Percentiles rank a stretch among this genome's conserved stretches.
phyloP scores from a whole-genome alignment of 768 basidiomycete genomes.

The Boletus subcaerulescens region DNA sequence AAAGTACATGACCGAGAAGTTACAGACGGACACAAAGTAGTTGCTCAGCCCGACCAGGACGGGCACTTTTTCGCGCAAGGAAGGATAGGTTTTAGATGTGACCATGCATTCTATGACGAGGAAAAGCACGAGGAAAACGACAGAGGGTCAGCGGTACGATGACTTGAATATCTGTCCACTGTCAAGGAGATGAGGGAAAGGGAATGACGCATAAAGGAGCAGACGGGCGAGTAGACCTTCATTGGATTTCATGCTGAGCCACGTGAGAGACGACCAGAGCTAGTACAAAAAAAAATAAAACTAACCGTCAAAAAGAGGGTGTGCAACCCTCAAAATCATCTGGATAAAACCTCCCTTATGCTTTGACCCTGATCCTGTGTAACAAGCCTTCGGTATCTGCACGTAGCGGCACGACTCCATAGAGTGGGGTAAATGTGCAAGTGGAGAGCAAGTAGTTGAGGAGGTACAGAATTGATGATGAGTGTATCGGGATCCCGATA shows the following conservation, averaged over 20 bases:
- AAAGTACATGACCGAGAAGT: constrained; percentile 73
- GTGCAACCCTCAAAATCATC: constrained; percentile 69
- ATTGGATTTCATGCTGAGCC: constrained; percentile 70
- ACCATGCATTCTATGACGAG: constrained; percentile 57
- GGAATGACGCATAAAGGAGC: not conserved
- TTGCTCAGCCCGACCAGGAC: constrained; percentile 69
- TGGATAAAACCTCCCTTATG: constrained; percentile 60
- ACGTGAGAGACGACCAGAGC: constrained; percentile 61
- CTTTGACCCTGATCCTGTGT: constrained; percentile 62
- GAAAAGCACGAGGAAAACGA: constrained; percentile 50
- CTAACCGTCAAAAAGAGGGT: constrained; percentile 50
- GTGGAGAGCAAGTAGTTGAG: too few species aligned
- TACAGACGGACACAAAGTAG: constrained; percentile 70
- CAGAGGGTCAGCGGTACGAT: constrained; percentile 43
- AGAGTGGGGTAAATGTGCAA: too few species aligned
- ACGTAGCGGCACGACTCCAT: not conserved
- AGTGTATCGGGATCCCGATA: too few species aligned
- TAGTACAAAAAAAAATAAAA: constrained; percentile 11
- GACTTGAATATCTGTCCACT: constrained; percentile 60
- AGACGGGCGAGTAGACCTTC: constrained; percentile 55
- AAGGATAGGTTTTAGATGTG: constrained; percentile 64
- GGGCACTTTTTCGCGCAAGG: constrained; percentile 67
- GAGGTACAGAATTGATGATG: too few species aligned
- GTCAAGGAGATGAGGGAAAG: not conserved
- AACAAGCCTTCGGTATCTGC: not conserved